Conservation (phyloP, 257 asterid species). For the Ligustrum vulgare region DNA sequence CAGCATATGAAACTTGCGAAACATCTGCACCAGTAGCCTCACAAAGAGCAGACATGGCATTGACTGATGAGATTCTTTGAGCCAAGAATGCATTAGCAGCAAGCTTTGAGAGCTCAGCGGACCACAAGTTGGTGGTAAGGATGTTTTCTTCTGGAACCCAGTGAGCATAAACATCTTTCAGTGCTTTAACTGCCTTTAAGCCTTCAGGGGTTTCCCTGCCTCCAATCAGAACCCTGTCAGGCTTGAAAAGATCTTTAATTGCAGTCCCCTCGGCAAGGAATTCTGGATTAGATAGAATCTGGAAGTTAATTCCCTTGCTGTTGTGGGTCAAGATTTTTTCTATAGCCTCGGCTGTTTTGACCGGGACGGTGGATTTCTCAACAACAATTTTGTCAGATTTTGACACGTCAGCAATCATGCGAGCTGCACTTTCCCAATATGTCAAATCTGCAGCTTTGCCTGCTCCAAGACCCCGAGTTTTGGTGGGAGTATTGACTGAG, state of each 20-base stretch:
- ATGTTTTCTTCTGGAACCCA: constrained; percentile 82
- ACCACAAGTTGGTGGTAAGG: constrained; percentile 81
- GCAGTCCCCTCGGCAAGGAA: no score
- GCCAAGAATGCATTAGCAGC: constrained; percentile 96
- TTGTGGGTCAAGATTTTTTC: constrained; percentile 67
- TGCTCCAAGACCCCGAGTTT: constrained; percentile 94
- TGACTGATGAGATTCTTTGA: constrained; percentile 90
- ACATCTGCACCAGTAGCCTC: constrained; percentile 92
- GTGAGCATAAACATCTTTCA: constrained; percentile 73
- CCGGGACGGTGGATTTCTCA: constrained; percentile 92
- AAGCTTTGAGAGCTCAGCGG: constrained; percentile 91
- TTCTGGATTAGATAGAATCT: no score
- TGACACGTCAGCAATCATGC: constrained; percentile 93
- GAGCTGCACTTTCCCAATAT: constrained; percentile 95
- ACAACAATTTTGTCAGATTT: constrained; percentile 87
- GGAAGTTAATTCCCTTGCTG: no score
- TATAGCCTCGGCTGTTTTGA: constrained; percentile 91
- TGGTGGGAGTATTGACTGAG: constrained; percentile 93
- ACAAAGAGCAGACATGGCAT: constrained; percentile 89
- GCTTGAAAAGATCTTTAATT: constrained; percentile 20
- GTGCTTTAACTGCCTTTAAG: constrained; percentile 60
- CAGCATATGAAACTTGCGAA: constrained; percentile 68
- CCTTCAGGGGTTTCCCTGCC: constrained; percentile 91
- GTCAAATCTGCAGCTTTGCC: constrained; percentile 97
- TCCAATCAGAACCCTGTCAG: constrained; percentile 87